phyloP scores from a whole-genome alignment of 768 basidiomycete genomes.

The Macrolepiota fuliginosa region DNA sequence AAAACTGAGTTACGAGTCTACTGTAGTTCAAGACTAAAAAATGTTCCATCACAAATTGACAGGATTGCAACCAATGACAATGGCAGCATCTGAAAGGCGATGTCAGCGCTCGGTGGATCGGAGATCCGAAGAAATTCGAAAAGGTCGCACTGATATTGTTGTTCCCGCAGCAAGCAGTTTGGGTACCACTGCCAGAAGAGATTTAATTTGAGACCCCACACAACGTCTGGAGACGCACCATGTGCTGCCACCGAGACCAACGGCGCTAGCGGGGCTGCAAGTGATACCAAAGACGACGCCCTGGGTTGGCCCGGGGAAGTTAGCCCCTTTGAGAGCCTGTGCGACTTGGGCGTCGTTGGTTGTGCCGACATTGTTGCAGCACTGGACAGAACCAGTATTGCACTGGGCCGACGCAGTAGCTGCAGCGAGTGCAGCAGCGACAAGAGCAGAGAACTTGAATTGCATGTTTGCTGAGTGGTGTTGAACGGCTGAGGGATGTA shows the following conservation, averaged over 20 bases:
- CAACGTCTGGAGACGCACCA: neutral
- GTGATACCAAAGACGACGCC: conserved; percentile 24
- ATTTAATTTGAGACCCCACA: neutral
- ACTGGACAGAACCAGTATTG: neutral
- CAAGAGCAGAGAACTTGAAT: neutral
- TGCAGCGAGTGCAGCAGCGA: neutral
- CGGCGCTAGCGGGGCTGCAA: conserved; percentile 24
- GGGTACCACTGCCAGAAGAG: neutral
- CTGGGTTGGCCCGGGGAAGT: conserved; percentile 18
- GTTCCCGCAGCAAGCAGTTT: neutral
- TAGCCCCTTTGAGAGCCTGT: neutral
- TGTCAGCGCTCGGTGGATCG: too few species aligned
- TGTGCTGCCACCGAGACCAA: neutral
- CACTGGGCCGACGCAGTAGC: neutral
- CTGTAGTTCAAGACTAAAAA: too few species aligned
- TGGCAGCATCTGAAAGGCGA: too few species aligned
- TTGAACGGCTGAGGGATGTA: neutral
- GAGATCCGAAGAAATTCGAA: too few species aligned
- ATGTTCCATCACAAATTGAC: too few species aligned
- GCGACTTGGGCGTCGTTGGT: neutral
- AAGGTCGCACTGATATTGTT: too few species aligned
- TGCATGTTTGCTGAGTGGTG: neutral
- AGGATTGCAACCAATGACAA: too few species aligned
- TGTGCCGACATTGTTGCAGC: neutral
- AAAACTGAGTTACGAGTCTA: too few species aligned